These are phyloP conservation scores for Edaphochlamys debaryana DNA, from an alignment of 139 green algal genomes.

Conservation along the genomic window DNA sequence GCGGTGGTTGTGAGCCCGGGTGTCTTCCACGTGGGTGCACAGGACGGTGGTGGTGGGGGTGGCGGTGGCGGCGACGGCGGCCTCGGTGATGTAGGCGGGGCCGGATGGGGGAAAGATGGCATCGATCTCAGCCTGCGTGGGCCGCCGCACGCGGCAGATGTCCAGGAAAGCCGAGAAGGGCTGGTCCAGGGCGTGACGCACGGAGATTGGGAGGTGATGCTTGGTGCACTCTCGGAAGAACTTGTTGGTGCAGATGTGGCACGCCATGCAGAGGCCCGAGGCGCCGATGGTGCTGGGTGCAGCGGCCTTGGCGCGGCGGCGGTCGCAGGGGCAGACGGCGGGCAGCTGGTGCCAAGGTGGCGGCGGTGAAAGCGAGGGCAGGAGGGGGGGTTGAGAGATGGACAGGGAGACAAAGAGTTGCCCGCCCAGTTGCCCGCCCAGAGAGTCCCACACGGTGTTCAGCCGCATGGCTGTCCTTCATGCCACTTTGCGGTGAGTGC, in stretches of 20 bases:
- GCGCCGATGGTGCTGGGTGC: no score
- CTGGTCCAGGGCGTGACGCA: neutral
- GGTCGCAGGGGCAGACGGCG: no score
- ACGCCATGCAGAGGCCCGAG: neutral
- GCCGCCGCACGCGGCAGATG: neutral
- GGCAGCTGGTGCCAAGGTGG: no score
- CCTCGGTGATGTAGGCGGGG: neutral
- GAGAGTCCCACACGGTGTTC: no score
- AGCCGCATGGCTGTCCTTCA: no score
- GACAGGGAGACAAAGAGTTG: no score
- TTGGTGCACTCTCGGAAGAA: neutral
- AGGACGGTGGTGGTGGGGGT: neutral
- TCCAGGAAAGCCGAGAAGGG: neutral
- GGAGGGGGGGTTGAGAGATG: no score
- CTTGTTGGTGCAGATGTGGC: neutral
- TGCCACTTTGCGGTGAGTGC: no score
- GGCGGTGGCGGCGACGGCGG: neutral
- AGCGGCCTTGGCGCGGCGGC: no score
- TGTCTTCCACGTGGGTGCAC: conserved; percentile 10
- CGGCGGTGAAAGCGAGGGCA: no score
- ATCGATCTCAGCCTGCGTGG: neutral
- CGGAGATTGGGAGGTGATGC: neutral
- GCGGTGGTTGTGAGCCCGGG: neutral
- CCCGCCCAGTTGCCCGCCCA: no score
- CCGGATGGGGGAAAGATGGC: neutral